Evolutionary conservation across 371 early-diverging fungal genomes (phyloP).

Genomic region (Mortierella sp.): DNA sequence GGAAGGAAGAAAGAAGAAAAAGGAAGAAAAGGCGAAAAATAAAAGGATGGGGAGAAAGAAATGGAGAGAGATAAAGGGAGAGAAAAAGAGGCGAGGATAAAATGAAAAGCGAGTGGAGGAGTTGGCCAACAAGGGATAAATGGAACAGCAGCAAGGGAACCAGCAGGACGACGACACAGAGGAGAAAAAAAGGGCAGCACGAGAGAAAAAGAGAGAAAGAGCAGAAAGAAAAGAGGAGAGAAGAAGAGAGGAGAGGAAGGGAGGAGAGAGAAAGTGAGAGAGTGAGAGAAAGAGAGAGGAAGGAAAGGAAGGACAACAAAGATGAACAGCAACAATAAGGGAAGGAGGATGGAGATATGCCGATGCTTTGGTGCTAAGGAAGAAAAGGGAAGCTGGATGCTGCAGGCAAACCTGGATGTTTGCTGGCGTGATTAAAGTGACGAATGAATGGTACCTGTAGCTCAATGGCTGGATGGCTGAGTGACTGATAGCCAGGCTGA

Average conservation of each 20-base stretch:
- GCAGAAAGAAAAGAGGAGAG: background rate
- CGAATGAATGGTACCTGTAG: background rate
- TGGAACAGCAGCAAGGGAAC: background rate
- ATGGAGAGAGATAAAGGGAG: background rate
- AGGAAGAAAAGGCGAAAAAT: background rate
- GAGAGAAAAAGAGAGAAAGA: background rate
- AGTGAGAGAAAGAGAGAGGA: background rate
- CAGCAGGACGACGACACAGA: background rate
- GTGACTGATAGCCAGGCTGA: background rate
- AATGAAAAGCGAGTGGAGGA: conserved; percentile 1
- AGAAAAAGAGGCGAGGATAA: background rate
- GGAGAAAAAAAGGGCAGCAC: background rate
- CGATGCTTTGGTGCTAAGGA: background rate
- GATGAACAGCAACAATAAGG: background rate
- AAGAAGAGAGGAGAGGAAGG: background rate
- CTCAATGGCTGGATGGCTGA: background rate
- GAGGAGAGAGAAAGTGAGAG: background rate
- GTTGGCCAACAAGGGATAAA: background rate
- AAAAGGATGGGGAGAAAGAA: background rate
- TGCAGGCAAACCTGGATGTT: no score
- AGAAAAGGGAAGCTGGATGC: background rate
- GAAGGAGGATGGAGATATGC: conserved; percentile 1
- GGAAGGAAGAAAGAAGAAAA: background rate
- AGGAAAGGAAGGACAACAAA: background rate
- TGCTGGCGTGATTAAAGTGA: background rate